A percentile compares a stretch with the other conserved stretches of the same genome.
Evolutionary conservation across 2,329 filamentous ascomycete species (phyloP).

Genomic region (Arthrobotrys iridis): DNA sequence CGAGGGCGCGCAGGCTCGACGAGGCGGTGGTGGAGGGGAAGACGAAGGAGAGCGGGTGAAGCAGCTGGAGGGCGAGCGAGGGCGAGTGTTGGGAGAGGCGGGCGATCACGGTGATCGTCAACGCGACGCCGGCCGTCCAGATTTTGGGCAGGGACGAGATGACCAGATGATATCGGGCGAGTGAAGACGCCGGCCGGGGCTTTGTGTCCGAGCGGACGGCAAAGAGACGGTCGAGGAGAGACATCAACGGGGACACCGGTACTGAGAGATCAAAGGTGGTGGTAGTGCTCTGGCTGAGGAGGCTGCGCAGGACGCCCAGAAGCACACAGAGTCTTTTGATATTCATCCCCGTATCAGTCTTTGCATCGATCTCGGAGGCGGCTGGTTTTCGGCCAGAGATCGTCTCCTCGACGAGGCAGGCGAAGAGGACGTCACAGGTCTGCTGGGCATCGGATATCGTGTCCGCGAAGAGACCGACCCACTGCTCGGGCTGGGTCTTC

Average conservation of each 20-base stretch:
- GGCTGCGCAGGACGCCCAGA: neutral
- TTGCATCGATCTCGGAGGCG: too few relatives aligned
- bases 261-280: constrained; percentile 1
- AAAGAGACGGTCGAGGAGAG: constrained; percentile 38
- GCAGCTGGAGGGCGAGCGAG: constrained; percentile 35
- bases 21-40: constrained; percentile 10
- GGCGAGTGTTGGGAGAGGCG: constrained; percentile 19
- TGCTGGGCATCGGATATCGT: constrained; percentile 20
- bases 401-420: constrained; percentile 38
- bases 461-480: constrained; percentile 43
- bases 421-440: constrained; percentile 44
- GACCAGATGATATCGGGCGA: constrained; percentile 26
- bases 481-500: constrained; percentile 39
- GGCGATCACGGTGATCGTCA: constrained; percentile 1
- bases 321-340: constrained; percentile 5
- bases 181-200: constrained; percentile 22
- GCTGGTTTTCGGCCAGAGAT: neutral
- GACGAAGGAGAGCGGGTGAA: constrained; percentile 35
- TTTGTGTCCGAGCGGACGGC: constrained; percentile 25
- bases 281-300: constrained; percentile 38
- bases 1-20: neutral
- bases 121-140: neutral
- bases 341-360: too few relatives aligned
- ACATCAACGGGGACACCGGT: constrained; percentile 27
- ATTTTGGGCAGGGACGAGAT: constrained; percentile 18